Percentiles rank a stretch among this genome's conserved stretches.
Conservation (phyloP, 257 asterid genomes). For the Cinchona pubescens region DNA sequence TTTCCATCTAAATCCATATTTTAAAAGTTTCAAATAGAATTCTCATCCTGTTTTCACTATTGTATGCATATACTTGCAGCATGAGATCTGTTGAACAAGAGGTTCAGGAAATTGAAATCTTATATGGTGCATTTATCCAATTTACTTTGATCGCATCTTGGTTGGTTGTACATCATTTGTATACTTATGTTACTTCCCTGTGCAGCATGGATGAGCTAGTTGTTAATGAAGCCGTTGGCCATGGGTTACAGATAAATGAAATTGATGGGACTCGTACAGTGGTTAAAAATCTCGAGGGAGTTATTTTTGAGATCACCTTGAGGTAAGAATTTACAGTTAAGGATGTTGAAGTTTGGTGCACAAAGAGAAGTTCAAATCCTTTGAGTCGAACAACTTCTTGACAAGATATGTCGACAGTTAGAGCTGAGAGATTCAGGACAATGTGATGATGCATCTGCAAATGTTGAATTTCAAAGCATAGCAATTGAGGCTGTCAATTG, state of each 20-base stretch:
- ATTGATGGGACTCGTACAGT: constrained; percentile 61
- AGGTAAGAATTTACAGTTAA: constrained; percentile 13
- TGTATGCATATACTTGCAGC: background rate
- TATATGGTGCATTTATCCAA: background rate
- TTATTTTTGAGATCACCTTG: constrained; percentile 57
- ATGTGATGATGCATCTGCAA: no score
- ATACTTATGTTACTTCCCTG: background rate
- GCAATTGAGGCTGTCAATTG: background rate
- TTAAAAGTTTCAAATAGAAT: background rate
- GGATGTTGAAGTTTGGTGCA: background rate
- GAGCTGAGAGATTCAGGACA: background rate
- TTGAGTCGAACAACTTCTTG: no score
- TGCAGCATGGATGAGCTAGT: constrained; percentile 82
- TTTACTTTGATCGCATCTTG: background rate
- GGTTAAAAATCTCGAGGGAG: constrained; percentile 67
- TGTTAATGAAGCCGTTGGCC: constrained; percentile 58
- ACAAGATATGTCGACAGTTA: background rate
- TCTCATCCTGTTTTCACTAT: background rate
- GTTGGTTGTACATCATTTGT: background rate
- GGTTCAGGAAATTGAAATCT: background rate
- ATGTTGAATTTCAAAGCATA: background rate
- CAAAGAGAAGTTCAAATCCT: background rate
- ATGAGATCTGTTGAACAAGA: background rate
- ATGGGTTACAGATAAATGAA: constrained; percentile 63
- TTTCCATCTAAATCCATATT: no score